A percentile compares a stretch with the other conserved stretches of the same genome.
Conservation (phyloP, 208 protist species). For the Trichomonas vaginalis region DNA sequence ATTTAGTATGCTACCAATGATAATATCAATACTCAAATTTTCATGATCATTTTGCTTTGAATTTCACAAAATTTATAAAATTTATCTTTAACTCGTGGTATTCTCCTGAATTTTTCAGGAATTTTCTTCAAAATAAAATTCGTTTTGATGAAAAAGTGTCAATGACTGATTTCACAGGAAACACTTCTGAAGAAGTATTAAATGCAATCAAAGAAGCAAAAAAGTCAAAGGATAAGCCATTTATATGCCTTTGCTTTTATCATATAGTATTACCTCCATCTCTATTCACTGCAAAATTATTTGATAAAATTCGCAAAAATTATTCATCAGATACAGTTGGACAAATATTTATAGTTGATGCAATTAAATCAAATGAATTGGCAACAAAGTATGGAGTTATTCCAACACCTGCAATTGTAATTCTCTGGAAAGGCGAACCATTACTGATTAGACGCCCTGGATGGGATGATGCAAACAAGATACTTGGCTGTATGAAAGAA, state of each 20-base stretch:
- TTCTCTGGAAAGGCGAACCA: background rate
- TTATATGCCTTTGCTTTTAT: background rate
- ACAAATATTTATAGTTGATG: conserved; percentile 4
- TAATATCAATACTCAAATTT: too few species aligned
- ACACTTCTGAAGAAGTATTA: background rate
- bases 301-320: background rate
- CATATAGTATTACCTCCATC: background rate
- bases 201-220: background rate
- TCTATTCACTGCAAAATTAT: background rate
- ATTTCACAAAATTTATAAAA: too few species aligned
- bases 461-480: background rate
- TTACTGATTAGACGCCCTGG: background rate
- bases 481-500: background rate
- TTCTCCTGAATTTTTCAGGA: too few species aligned
- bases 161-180: background rate
- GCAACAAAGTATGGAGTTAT: background rate
- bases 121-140: too few species aligned
- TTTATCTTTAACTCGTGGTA: too few species aligned
- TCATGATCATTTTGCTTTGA: too few species aligned
- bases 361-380: background rate
- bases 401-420: background rate
- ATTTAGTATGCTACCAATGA: too few species aligned
- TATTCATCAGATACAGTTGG: background rate
- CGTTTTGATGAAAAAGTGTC: too few species aligned
- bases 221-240: background rate